Base-by-base conservation (phyloP, 305 asterid genomes). In the Solanum aculeatissimum region DNA sequence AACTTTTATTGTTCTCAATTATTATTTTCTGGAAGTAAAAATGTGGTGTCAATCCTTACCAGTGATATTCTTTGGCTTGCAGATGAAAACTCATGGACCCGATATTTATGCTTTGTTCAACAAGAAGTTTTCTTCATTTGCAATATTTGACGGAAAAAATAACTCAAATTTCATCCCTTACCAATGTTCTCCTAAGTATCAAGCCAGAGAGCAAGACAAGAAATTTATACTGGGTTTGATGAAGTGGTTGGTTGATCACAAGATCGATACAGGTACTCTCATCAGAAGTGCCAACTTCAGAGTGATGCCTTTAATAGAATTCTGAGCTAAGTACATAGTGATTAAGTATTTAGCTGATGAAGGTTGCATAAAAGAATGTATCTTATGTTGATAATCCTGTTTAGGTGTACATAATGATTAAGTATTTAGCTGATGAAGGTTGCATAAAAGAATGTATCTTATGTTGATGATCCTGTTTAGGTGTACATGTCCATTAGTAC, bases 81-180 rank as follows among this genome's bases (percentile, higher is more conserved):
- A 95, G 98, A 88, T 94, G 89, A 90, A 89, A 87, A 54, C 60
- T 69, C 88, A 88, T 85, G 91, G 83, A 49, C 35, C 89, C 1
- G 95, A 90, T 77, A 88, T 89, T 83, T 91, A 87, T 89, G 97
- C 92, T 83, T 53, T 87, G 83, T 95, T 75, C 90, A 88, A 88
- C 89, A 95, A 94, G 93, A 93, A 83, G 66, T 85, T 70, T 70
- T 95, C 99, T 74, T 87, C 94, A 19, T 95, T 94, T 72, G 98
- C 95, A 29, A 85, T 95, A 71, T 95, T 90, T 81, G 90, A 88
- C 70, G 92, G 97, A 85, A 89, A 89, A 63, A 84, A 81, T 55
- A 83, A 83, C 85, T 86, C 87, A 55, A 55, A 72, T 53, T 72
- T 88, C 51, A 63, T 65, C 74, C 97, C 98, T 51, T 95, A 93